Evolutionary conservation across 768 basidiomycete genomes (phyloP), one percentile per base, ranked within the genome.

Genomic region (Phanerodontia chrysosporium): DNA sequence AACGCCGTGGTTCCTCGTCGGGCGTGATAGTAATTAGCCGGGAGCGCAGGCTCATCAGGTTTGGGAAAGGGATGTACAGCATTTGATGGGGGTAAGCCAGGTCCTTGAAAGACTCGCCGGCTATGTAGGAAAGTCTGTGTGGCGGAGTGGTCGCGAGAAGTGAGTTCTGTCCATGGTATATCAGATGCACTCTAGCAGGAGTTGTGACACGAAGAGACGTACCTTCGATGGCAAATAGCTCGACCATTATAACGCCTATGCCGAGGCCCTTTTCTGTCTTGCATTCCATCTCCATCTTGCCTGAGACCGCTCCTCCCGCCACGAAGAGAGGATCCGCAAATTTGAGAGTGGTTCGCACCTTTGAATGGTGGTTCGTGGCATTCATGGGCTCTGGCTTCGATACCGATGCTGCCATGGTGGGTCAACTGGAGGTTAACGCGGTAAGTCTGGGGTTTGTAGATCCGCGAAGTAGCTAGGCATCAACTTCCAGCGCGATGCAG

Each of bases 201-300:
- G 32, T 32, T n/a, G 16, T 28, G 39, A 52, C n/a, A 60, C 45
- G 53, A 16, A 25, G 25, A 22, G 16, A 59, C 59, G 14, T 28
- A 67, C 65, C 67, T 63, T 67, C 65, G 32, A 42, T 42, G 4
- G 39, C 39, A 57, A 85, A 80, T 22, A 93, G 74, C 69, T 92
- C 91, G 36, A 92, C 82, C 82, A 87, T 86, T 64, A 92, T 89
- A 14, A 83, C 70, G 21, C 84, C 82, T 57, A 93, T 82, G 13
- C 89, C 91, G 27, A 93, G 79, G 4, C 85, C 81, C 66, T 71
- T 72, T 73, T 91, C 91, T 1, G 89, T 83, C 64, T 83, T 81
- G 71, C 85, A 89, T 71, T 92, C 90, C 67, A 92, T 78, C 69
- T 90, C 83, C 80, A 92, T 79, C 74, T 87, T 90, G 12, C 91